These are phyloP conservation scores for Coemansia sp. DNA, from an alignment of 192 early-diverging fungal genomes.

Conservation along the genomic window DNA sequence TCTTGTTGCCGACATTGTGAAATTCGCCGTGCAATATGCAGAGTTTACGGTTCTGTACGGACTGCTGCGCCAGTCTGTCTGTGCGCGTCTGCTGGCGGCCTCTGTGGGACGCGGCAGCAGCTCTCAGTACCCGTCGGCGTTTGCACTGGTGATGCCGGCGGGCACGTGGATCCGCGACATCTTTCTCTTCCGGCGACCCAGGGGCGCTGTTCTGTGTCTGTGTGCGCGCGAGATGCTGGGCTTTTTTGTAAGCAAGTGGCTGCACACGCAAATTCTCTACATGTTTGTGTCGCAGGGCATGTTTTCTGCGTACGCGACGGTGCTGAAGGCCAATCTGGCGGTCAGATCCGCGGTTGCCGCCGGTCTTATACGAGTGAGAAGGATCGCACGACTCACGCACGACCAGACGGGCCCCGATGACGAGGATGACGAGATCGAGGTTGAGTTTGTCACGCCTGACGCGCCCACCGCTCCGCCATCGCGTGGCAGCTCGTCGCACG, in stretches of 20 bases:
- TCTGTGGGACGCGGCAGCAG: not conserved
- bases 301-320: not conserved
- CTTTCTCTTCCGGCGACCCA: constrained; percentile 10
- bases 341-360: not conserved
- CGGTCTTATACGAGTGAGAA: not conserved
- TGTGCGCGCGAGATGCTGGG: constrained; percentile 32
- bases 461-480: no score
- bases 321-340: not conserved
- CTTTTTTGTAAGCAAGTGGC: not conserved
- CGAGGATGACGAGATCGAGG: not conserved
- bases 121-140: not conserved
- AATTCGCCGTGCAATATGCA: constrained; percentile 26
- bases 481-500: no score
- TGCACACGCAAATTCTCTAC: not conserved
- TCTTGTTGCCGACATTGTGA: not conserved
- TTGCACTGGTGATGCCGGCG: not conserved
- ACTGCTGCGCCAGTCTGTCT: constrained; percentile 26
- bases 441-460: not conserved
- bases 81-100: constrained; percentile 14
- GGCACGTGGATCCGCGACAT: constrained; percentile 24
- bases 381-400: not conserved
- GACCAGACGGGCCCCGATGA: no score
- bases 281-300: not conserved
- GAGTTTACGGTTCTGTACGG: constrained; percentile 35
- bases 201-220: constrained; percentile 26